Conservation (phyloP, 1,284 basidiomycete genomes). For the Sporisorium reilianum region DNA sequence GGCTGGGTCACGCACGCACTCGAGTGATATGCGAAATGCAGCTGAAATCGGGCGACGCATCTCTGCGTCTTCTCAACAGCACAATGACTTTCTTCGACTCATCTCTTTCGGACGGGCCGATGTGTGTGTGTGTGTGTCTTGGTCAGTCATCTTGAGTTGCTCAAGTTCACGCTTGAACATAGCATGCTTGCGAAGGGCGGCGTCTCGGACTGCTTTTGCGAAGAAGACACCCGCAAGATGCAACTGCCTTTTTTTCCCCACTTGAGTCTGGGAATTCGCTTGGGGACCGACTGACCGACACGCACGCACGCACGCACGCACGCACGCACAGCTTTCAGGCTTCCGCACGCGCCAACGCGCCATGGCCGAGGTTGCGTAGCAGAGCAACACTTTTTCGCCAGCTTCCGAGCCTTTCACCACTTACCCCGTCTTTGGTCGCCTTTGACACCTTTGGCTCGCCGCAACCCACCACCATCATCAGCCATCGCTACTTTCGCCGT, state of each 20-base stretch:
- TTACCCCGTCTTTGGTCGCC: not conserved
- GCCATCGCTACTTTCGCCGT: not conserved
- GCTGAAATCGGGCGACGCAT: too few species aligned
- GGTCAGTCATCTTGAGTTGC: not conserved
- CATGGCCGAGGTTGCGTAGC: not conserved
- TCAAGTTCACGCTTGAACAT: too few species aligned
- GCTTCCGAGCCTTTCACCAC: not conserved
- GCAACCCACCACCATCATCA: too few species aligned
- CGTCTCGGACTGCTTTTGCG: not conserved
- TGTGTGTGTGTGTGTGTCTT: not conserved
- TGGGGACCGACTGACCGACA: too few species aligned
- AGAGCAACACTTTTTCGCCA: not conserved
- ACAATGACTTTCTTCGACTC: not conserved
- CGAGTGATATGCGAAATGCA: conserved; percentile 5
- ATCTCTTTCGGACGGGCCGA: not conserved
- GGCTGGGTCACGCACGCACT: not conserved
- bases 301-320: conserved; percentile 1
- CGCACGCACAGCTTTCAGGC: not conserved
- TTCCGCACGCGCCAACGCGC: conserved; percentile 5
- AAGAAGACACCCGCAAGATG: not conserved
- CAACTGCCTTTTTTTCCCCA: not conserved
- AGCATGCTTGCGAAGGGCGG: too few species aligned
- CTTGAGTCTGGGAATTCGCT: not conserved
- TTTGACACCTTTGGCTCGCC: too few species aligned
- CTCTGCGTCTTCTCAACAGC: not conserved